Evolutionary conservation across 1,284 basidiomycete species (phyloP).

Genomic region (Ganoderma lingzhi): DNA sequence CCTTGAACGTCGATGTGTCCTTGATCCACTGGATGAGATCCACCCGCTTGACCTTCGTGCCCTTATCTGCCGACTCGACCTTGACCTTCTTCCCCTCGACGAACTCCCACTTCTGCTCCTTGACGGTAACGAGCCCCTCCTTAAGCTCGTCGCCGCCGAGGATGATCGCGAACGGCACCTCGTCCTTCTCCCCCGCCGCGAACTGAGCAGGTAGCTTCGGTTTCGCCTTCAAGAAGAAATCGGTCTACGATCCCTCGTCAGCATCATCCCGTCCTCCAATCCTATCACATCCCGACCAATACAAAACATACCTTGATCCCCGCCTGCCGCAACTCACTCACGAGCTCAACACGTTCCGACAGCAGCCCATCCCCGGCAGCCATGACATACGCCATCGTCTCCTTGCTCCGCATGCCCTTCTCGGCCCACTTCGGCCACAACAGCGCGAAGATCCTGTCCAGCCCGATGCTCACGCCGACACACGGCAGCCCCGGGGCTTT

Average conservation of each 20-base stretch:
- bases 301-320: constrained; percentile 81
- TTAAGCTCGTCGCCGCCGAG: constrained; percentile 89
- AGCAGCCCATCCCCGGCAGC: constrained; percentile 92
- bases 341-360: constrained; percentile 86
- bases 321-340: constrained; percentile 84
- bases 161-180: constrained; percentile 92
- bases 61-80: constrained; percentile 70
- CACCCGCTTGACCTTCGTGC: constrained; percentile 70
- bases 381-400: constrained; percentile 95
- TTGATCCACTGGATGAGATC: constrained; percentile 80
- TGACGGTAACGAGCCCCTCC: constrained; percentile 87
- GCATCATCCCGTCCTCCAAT: not conserved
- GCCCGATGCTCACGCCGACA: constrained; percentile 92
- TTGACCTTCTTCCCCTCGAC: constrained; percentile 78
- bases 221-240: constrained; percentile 94
- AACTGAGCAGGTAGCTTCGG: constrained; percentile 92
- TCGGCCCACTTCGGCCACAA: constrained; percentile 88
- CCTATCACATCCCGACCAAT: constrained; percentile 1
- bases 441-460: constrained; percentile 96
- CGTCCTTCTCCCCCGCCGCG: constrained; percentile 90
- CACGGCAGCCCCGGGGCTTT: constrained; percentile 83
- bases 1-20: constrained; percentile 52
- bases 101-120: constrained; percentile 90
- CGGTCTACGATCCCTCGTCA: constrained; percentile 62
- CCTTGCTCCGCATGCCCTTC: constrained; percentile 84